These are phyloP conservation scores for Pichia phayaonensis DNA, from an alignment of 805 yeast genomes.

Conservation along the genomic window DNA sequence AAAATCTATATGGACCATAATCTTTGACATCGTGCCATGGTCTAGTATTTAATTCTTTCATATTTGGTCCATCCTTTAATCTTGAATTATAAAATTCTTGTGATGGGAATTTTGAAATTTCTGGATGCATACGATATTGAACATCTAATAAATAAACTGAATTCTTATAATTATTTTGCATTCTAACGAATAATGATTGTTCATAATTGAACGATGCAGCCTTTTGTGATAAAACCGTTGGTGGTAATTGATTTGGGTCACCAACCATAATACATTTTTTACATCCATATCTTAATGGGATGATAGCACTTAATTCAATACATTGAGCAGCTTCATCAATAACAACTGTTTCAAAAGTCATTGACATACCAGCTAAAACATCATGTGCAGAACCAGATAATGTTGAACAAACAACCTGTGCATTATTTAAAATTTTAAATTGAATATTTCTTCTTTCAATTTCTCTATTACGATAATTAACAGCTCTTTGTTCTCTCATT, in stretches of 20 bases:
- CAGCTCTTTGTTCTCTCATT: constrained; percentile 64
- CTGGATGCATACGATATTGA: constrained; percentile 97
- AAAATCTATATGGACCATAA: constrained; percentile 73
- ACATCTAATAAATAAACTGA: constrained; percentile 73
- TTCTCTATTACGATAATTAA: constrained; percentile 68
- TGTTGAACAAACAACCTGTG: constrained; percentile 87
- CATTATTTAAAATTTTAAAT: constrained; percentile 57
- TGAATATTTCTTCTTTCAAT: constrained; percentile 70
- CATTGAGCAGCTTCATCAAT: constrained; percentile 98
- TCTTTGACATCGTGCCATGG: constrained; percentile 64
- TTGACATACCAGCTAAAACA: constrained; percentile 62
- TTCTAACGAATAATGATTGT: constrained; percentile 88
- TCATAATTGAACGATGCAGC: constrained; percentile 79
- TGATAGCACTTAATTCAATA: constrained; percentile 85
- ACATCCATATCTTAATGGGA: constrained; percentile 89
- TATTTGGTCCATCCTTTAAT: constrained; percentile 71
- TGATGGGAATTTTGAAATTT: constrained; percentile 81
- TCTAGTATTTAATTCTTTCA: constrained; percentile 49
- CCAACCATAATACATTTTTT: constrained; percentile 93
- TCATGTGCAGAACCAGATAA: constrained; percentile 93
- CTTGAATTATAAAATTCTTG: constrained; percentile 67
- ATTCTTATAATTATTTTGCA: constrained; percentile 60
- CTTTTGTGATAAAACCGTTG: constrained; percentile 85
- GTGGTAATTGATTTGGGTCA: constrained; percentile 97
- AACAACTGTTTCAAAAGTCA: constrained; percentile 81